Evolutionary conservation across 2,329 filamentous ascomycete species (phyloP), one percentile per base, ranked within the genome.

Genomic region (Bipolaris cookei): DNA sequence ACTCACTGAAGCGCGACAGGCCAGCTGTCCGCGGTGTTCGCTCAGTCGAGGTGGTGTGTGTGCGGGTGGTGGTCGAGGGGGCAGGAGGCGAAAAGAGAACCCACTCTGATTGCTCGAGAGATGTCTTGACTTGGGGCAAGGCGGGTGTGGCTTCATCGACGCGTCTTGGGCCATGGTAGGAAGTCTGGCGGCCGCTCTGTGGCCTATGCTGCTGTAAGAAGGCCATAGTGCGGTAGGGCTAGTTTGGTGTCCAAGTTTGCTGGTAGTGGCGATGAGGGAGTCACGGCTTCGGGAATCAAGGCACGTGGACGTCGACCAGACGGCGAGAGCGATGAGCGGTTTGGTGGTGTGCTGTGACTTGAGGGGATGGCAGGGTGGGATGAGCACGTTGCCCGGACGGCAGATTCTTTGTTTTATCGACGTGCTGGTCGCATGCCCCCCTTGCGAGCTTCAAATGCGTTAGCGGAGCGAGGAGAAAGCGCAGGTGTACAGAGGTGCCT

Each of bases 21-120:
- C 89, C 90, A 25, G 87, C 82, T 41, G 86, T 90, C 75, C 72
- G 89, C 81, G 77, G 85, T 64, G 80, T 93, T 73, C 77, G 87
- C 80, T 79, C 84, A 70, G 76, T 90, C 75, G 75, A 86, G 44
- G 87, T 86, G 35, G 90, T 87, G 57, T 84, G 87, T 42, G 88
- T 91, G 50, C 88, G 83, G 60, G 89, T 88, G 18, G 90, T 87
- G 7, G 84, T 83, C 1, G 91, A 91, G n/a, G 69, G 66, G 8
- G 77, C 73, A n/a, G 71, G 68, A 0, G 81, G 81, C 6, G 92
- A 91, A 81, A 99, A 99, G 63, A 99, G 86, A 52, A 98, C 90
- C 95, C 95, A 99, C 84, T 96, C 90, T 11, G 91, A 89, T 64
- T 93, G 89, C 59, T 90, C 87, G 58, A 87, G 79, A 41, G 78